Evolutionary conservation across 2,329 filamentous ascomycete genomes (phyloP), one percentile per base, ranked within the genome.

Genomic region (Pleochaeta shiraiana): DNA sequence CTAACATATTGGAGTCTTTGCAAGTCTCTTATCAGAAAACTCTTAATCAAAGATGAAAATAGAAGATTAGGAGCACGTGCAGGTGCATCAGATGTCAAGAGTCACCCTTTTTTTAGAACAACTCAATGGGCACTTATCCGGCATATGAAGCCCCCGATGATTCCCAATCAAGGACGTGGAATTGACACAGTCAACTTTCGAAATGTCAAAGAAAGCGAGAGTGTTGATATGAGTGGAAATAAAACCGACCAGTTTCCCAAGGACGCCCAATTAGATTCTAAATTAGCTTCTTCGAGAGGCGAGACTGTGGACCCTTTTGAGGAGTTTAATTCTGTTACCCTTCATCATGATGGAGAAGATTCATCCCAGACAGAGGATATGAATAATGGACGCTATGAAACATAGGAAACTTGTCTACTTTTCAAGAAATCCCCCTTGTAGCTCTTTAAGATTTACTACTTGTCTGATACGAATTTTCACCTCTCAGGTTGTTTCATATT

Each of bases 1-100:
- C 75, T 78, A 71, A 78, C 70, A 63, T 31, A 6, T 34, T 31
- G 16, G 67, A 96, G 92, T 73, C 81, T 96, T 59, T 98, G 93
- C 79, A 98, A 98, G 77, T 95, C 89, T 4, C 77, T 98, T 67
- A 95, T 98, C 73, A 84, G 93, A 68, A 98, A 98, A 76, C 81
- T 98, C 16, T 80, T 98, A 55, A 97, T 97, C 79, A 98, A 98
- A 75, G 93, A 98, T 70, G 93, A 98, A 75, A 90, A 92, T 66
- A 86, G 91, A 67, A 87, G 93, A 66, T 81, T 98, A 53, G 93
- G 93, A 66, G 95, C 93, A 61, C 87, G 93, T 67, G 93, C 93
- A 2, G 93, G 93, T 67, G 93, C 93, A 9, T 96, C 91, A 0
- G 93, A 98, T 74, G 95, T 98, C 74, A 98, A 98, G 76, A 85